These are phyloP conservation scores for Erysimum pusillum DNA, from an alignment of 441 rosid species.

Conservation along the genomic window DNA sequence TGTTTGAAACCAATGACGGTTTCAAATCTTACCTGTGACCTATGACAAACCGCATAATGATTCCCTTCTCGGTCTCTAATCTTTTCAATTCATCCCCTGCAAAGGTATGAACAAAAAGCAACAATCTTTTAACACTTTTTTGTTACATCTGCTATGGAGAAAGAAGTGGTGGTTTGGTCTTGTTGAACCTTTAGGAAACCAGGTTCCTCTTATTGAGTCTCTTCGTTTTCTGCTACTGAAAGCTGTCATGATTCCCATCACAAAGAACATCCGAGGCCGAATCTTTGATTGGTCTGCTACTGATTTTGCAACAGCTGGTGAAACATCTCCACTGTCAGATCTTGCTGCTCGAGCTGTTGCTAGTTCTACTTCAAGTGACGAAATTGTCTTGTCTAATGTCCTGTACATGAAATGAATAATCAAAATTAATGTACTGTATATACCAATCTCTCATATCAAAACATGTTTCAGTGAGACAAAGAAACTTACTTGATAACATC, in stretches of 20 bases:
- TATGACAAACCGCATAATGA: conserved; percentile 85
- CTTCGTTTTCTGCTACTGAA: conserved; percentile 95
- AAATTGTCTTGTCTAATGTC: conserved; percentile 87
- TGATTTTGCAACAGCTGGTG: conserved; percentile 55
- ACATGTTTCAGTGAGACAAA: conserved; percentile 30
- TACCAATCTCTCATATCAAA: conserved; percentile 20
- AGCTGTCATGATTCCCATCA: conserved; percentile 94
- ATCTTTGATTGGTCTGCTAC: conserved; percentile 57
- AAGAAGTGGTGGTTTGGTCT: conserved; percentile 24
- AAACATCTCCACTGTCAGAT: conserved; percentile 57
- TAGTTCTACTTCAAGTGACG: conserved; percentile 82
- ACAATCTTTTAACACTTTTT: conserved; percentile 13
- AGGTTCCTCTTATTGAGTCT: conserved; percentile 88
- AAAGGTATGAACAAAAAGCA: conserved; percentile 45
- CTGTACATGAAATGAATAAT: conserved; percentile 51
- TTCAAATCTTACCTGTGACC: conserved; percentile 81
- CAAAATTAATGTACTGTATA: background rate
- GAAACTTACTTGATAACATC: conserved; percentile 79
- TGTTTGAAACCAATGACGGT: conserved; percentile 12
- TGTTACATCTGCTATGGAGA: conserved; percentile 8
- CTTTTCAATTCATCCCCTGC: conserved; percentile 76
- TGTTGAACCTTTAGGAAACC: conserved; percentile 85
- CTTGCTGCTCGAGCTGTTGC: conserved; percentile 89
- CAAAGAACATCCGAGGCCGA: conserved; percentile 80
- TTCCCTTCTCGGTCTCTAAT: conserved; percentile 86